Evolutionary conservation across 2,329 filamentous ascomycete genomes (phyloP).

Genomic region (Cladosporium sp.): DNA sequence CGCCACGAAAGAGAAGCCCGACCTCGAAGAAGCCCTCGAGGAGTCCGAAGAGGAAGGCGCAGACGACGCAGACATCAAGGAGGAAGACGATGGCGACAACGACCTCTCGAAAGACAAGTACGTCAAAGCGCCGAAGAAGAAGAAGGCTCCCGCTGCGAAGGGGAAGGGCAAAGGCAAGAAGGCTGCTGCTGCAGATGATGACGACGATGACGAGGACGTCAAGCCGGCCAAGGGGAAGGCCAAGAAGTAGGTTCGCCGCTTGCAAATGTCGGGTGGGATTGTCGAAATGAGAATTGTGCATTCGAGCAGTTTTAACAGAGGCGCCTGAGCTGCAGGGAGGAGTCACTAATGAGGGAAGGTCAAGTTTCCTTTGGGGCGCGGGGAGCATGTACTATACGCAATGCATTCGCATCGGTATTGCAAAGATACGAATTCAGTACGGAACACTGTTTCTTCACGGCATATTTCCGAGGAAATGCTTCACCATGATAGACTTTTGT

Average conservation of each 20-base stretch:
- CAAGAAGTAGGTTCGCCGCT: slow-evolving; percentile 2
- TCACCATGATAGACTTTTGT: no score
- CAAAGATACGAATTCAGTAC: no score
- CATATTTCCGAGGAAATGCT: no score
- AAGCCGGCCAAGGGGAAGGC: slow-evolving; percentile 34
- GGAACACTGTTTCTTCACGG: no score
- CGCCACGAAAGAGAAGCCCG: slow-evolving; percentile 69
- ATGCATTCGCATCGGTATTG: no score
- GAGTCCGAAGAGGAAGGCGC: slow-evolving; percentile 67
- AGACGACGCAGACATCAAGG: slow-evolving; percentile 14
- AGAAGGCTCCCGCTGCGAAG: slow-evolving; percentile 45
- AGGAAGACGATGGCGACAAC: slow-evolving; percentile 39
- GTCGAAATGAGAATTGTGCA: no score
- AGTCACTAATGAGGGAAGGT: no score
- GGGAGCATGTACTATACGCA: no score
- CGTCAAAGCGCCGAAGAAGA: slow-evolving; percentile 83
- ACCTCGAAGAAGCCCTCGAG: slow-evolving; percentile 93
- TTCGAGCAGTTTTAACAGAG: no score
- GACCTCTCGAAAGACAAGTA: slow-evolving; percentile 94
- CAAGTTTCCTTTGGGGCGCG: no score
- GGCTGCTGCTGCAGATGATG: slow-evolving; percentile 71
- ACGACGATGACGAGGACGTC: slow-evolving; percentile 39
- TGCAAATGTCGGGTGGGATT: background rate
- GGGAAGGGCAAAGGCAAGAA: slow-evolving; percentile 39
- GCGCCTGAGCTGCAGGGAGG: no score